Evolutionary conservation across 257 asterid genomes (phyloP), one percentile per base, ranked within the genome.

Genomic region (Dorcoceras hygrometricum): DNA sequence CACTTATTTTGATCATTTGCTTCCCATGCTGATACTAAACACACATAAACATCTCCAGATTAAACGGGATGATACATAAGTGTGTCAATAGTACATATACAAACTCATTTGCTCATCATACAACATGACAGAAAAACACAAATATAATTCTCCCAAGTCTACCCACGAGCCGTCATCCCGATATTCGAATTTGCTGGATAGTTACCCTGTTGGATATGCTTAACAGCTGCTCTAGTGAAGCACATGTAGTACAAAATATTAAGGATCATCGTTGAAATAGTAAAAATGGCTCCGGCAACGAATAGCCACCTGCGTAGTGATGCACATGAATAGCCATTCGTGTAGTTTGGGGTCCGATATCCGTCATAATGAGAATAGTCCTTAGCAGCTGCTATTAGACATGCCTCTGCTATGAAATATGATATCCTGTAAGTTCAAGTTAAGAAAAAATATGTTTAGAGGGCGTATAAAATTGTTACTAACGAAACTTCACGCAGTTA

Each of bases 331-430:
- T 72, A 69, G 46, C 70, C 70, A 25, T 73, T 71, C 8, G 79
- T 80, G 10, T 59, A 64, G 32, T 70, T 19, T 51, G 68, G 23
- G 53, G 71, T 67, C n/a, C 80, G 66, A 71, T 78, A 78, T 68
- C 67, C 71, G 54, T 82, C 77, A 73, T 81, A 83, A 59, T 69
- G 75, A 0, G 79, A 80, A 32, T 78, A 77, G 29, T 75, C 71
- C 77, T 65, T 81, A 14, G 86, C 83, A 55, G 83, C 83, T 6
- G 81, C 83, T 27, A 81, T 61, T 62, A 69, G 70, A 57, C 79
- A 81, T 36, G 83, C 81, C 70, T 81, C 86, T 5, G 83, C 83
- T 36, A 78, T 80, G 71, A 81, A 31, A 70, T 77, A 81, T 23
- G 81, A 65, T 75, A 72, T 57, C 86, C 86, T 78, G 81, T 61